phyloP scores from a whole-genome alignment of 495 filamentous ascomycete species.

The Poronia punctata region DNA sequence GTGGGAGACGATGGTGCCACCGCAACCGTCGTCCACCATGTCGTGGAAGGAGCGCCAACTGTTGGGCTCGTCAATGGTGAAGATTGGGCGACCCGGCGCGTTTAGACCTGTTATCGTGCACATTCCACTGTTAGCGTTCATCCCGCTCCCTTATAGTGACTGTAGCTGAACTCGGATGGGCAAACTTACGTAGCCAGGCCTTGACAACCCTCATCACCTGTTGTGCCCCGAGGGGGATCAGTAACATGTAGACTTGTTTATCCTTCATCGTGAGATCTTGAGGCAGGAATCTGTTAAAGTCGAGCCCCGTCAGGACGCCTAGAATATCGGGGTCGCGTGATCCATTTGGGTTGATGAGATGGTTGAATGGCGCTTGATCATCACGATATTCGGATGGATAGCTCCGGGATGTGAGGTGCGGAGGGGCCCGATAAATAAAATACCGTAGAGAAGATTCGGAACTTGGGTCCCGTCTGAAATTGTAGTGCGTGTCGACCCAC shows the following conservation, averaged over 20 bases:
- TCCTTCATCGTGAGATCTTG: slow-evolving; percentile 13
- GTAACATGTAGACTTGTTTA: slow-evolving; percentile 22
- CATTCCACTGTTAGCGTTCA: slow-evolving; percentile 9
- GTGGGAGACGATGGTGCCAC: slow-evolving; percentile 22
- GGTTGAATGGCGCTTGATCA: slow-evolving; percentile 4
- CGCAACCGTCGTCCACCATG: slow-evolving; percentile 17
- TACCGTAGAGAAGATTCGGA: slow-evolving; percentile 27
- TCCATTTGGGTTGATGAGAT: slow-evolving; percentile 11
- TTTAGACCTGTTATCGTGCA: slow-evolving; percentile 17
- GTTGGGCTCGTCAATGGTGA: slow-evolving; percentile 15
- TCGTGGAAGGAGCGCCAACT: slow-evolving; percentile 22
- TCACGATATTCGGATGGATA: slow-evolving; percentile 13
- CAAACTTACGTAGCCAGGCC: slow-evolving; percentile 25
- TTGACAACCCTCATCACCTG: slow-evolving; percentile 21
- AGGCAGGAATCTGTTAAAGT: slow-evolving; percentile 16
- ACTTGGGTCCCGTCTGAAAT: slow-evolving; percentile 14
- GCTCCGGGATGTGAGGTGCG: slow-evolving; percentile 10
- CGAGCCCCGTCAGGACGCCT: slow-evolving; percentile 10
- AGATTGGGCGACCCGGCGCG: slow-evolving; percentile 22
- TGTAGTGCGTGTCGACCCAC: slow-evolving; percentile 11
- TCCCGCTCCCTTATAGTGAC: no score
- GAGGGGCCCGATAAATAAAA: slow-evolving; percentile 25
- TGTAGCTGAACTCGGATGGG: background rate
- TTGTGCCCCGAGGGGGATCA: slow-evolving; percentile 16
- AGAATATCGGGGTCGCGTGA: background rate